Conservation (phyloP, 2,329 filamentous ascomycete species). For the Akanthomyces lecanii region DNA sequence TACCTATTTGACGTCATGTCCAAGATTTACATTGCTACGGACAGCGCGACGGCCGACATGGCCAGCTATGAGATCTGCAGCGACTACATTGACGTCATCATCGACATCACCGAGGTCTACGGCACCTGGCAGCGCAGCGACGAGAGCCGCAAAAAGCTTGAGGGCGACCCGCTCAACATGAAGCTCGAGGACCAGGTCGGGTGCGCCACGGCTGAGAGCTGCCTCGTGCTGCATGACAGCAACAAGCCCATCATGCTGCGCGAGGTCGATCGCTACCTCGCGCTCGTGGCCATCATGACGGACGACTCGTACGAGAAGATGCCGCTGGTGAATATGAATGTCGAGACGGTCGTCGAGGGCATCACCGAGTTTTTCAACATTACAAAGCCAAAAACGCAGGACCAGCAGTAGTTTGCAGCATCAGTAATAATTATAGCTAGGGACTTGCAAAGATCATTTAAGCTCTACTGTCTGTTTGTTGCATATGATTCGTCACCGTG, state of each 20-base stretch:
- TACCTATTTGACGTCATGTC: constrained; percentile 97
- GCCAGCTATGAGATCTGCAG: constrained; percentile 97
- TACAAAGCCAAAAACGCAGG: constrained; percentile 51
- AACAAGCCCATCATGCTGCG: constrained; percentile 62
- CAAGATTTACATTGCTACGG: constrained; percentile 98
- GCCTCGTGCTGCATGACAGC: constrained; percentile 61
- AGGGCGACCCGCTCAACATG: constrained; percentile 57
- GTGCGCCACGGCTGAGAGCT: constrained; percentile 62
- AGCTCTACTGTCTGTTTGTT: neutral
- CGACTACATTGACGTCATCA: constrained; percentile 97
- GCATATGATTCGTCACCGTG: neutral
- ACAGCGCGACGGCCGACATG: constrained; percentile 89
- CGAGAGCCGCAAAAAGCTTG: constrained; percentile 51
- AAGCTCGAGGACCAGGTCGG: constrained; percentile 62
- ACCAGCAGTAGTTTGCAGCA: neutral
- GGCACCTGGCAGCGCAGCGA: constrained; percentile 64
- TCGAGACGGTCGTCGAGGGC: constrained; percentile 75
- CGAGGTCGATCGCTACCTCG: constrained; percentile 70
- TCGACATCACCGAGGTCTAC: constrained; percentile 94
- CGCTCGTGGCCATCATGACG: constrained; percentile 81
- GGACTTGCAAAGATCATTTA: neutral
- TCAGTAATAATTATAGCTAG: neutral
- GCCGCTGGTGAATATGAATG: constrained; percentile 81
- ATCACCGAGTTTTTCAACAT: constrained; percentile 75
- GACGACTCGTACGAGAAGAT: constrained; percentile 81